Evolutionary conservation across 495 filamentous ascomycete genomes (phyloP), one percentile per base, ranked within the genome.

Genomic region (Hyaloscypha finlandica): DNA sequence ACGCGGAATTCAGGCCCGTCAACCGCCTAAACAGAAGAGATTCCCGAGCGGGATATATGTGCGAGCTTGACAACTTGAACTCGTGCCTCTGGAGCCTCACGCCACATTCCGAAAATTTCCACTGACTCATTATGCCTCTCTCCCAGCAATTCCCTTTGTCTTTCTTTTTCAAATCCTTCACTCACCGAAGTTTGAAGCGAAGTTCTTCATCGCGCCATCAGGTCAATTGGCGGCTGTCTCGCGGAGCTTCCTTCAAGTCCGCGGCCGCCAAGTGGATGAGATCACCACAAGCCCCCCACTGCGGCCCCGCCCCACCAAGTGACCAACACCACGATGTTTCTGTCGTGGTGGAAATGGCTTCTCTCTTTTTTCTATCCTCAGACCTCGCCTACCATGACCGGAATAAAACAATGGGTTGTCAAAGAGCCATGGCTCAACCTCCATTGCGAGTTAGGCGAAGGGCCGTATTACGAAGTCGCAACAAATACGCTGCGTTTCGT

Each of bases 401-500:
- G 37, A 54, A 53, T 69, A 29, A 60, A 70, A 48, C 68, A 42
- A 68, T 74, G 72, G 72, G 69, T 63, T 3, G 72, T 74, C 29
- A 64, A 74, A 37, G 74, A 92, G 87, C 92, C 94, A 30, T 96
- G 90, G 78, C 77, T 97, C 55, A 79, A 90, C 67, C 80, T 90
- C 62, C 81, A 89, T 61, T 93, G 91, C 75, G 82, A 80, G 16
- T 82, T 97, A 32, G 90, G 92, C 64, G 93, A 97, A 79, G 94
- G 88, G 2, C 94, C 94, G 16, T 93, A 85, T 80, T 91, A 90
- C 77, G 91, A 95, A 72, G 74, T 81, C 32, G 77, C 77, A 29
- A 88, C 83, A 51, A 84, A 92, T 70, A 86, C 85, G 66, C 85
- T 97, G 48, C 91, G 94, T 68, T 97, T 95, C 77, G 87, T 97